Percentiles rank a stretch among this genome's conserved stretches.
Conservation (phyloP, 2,329 filamentous ascomycete species). For the Verticillium nonalfalfae region DNA sequence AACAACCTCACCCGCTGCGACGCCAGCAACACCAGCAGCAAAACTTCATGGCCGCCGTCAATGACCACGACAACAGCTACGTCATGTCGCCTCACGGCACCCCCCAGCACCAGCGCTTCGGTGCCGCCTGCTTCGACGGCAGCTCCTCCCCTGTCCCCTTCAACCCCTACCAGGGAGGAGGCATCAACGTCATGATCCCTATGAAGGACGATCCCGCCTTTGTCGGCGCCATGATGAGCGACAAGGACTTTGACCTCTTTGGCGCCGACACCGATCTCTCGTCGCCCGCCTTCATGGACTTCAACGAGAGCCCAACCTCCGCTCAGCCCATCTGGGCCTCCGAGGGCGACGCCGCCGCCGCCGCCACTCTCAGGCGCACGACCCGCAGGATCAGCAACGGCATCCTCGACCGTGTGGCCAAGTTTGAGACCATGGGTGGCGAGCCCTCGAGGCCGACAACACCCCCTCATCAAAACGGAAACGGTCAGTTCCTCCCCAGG, state of each 20-base stretch:
- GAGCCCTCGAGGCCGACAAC: slow-evolving; percentile 50
- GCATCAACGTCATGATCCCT: slow-evolving; percentile 40
- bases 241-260: slow-evolving; percentile 46
- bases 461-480: slow-evolving; percentile 52
- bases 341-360: slow-evolving; percentile 34
- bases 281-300: slow-evolving; percentile 43
- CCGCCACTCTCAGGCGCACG: slow-evolving; percentile 26
- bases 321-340: slow-evolving; percentile 39
- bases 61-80: slow-evolving; percentile 44
- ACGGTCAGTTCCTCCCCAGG: slow-evolving; percentile 38
- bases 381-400: slow-evolving; percentile 52
- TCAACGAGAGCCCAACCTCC: slow-evolving; percentile 37
- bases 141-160: slow-evolving; percentile 35
- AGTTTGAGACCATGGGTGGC: slow-evolving; percentile 48
- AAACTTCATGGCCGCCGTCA: slow-evolving; percentile 20
- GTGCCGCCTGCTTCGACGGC: slow-evolving; percentile 37
- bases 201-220: slow-evolving; percentile 16
- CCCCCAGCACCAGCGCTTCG: slow-evolving; percentile 47
- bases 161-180: slow-evolving; percentile 39
- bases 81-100: slow-evolving; percentile 50
- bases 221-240: slow-evolving; percentile 30
- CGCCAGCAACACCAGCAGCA: slow-evolving; percentile 16
- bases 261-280: slow-evolving; percentile 37
- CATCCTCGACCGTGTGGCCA: slow-evolving; percentile 53
- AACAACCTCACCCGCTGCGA: slow-evolving; percentile 28